Evolutionary conservation across 192 early-diverging fungal species (phyloP), one percentile per base, ranked within the genome.

Genomic region (Phycomyces nitens): DNA sequence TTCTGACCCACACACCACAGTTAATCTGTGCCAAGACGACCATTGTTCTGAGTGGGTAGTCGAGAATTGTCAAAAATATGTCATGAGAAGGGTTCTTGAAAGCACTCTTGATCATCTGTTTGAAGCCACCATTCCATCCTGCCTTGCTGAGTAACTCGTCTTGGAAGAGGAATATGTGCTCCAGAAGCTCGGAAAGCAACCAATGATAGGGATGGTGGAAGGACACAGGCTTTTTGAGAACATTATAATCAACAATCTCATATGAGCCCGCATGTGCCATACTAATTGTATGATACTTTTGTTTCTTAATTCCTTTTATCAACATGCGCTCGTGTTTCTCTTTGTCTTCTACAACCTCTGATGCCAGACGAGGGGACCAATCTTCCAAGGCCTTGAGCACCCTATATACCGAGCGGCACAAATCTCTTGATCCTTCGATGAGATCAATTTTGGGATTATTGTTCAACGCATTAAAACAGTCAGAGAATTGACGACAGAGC

Each of bases 161-260:
- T 27, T 80, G 76, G 49, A 92, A 69, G 23, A 82, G 76, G 40
- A 81, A 69, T 16, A 93, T 74, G 55, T 88, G 82, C 63, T 92
- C 80, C 27, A 93, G 58, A 24, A 96, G 69, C 57, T 90, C 84
- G 0, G 89, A 89, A 72, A 96, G 81, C 44, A 96, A 83, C 94
- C 97, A 97, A 64, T 96, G 93, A 42, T 95, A 76, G 5, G 94
- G 94, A 65, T 92, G 87, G 69, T 96, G 93, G 74, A 96, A 91
- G 43, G 92, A 91, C 14, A 95, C 84, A 39, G 80, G 80, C 53
- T 87, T 76, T 2, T 57, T 63, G 16, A 80, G 60, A 5, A 89
- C 81, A 40, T 82, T 69, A 60, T 84, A 86, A 43, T 85, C 76
- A 9, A 87, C 78, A 44, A 88, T 75, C 16, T 81, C 62, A 44